These are phyloP conservation scores for Kregervanrija fluxuum DNA, from an alignment of 805 yeast genomes.

Conservation along the genomic window DNA sequence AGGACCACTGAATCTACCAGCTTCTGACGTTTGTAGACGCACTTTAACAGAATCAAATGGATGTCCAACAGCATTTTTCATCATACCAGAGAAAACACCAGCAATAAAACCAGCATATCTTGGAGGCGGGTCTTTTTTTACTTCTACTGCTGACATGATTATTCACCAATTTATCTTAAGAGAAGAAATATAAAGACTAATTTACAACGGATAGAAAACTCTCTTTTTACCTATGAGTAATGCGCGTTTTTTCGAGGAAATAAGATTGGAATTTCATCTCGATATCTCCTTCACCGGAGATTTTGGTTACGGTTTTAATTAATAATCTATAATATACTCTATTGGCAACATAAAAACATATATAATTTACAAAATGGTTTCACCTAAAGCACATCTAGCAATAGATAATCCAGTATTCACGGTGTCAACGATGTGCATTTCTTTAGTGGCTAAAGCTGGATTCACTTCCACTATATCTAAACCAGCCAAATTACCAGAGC, in stretches of 20 bases:
- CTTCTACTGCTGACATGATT: constrained; percentile 3
- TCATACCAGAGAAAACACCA: constrained; percentile 81
- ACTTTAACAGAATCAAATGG: constrained; percentile 91
- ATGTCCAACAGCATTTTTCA: constrained; percentile 86
- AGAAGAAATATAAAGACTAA: no score
- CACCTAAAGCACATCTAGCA: constrained; percentile 92
- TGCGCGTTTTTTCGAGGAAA: no score
- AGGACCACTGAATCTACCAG: constrained; percentile 68
- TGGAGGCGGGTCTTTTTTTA: constrained; percentile 33
- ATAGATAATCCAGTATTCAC: constrained; percentile 85
- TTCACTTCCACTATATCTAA: constrained; percentile 92
- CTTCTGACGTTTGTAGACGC: constrained; percentile 67
- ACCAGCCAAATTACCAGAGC: constrained; percentile 79
- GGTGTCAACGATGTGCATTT: constrained; percentile 72
- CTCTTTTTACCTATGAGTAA: no score
- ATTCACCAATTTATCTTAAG: no score
- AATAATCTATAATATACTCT: no score
- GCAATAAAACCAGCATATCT: constrained; percentile 74
- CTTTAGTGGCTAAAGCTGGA: constrained; percentile 78
- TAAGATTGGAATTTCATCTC: no score
- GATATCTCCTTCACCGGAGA: no score
- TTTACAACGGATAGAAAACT: no score
- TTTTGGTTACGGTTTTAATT: no score
- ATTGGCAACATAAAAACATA: background rate
- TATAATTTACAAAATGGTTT: constrained; percentile 53